Evolutionary conservation across 2,329 filamentous ascomycete genomes (phyloP), one percentile per base, ranked within the genome.

Genomic region (Dactylellina parvicollis): DNA sequence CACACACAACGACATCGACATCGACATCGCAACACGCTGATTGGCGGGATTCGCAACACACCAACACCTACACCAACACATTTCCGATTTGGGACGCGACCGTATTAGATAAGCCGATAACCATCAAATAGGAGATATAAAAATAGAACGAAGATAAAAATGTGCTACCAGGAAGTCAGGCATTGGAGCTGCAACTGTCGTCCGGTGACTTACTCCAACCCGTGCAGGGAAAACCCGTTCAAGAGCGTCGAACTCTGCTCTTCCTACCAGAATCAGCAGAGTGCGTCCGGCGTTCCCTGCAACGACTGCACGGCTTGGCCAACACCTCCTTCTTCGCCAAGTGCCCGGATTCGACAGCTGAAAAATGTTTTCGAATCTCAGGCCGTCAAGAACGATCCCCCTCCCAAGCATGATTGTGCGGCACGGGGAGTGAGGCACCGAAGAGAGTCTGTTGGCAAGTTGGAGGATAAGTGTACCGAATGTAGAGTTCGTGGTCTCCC

Each of bases 281-380:
- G 56, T 56, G 47, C 47, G n/a, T 54, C 59, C 12, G 38, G 40
- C 16, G 46, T 59, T 36, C 67, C 59, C 3, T 72, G 67, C 38
- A 60, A 42, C 44, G 60, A 65, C 20, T 72, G 67, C 36, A 60
- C 67, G 4, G 52, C 42, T 9, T 65, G 52, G 55, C 60, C 69
- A 42, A 66, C 69, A 20, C 69, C 69, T 34, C 69, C 69, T 24
- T 66, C 69, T n/a, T 66, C 69, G 18, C 69, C 69, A 24, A 56
- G 54, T 52, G 54, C 64, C 30, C 42, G 54, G 18, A 73, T 73
- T 30, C 60, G 69, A 36, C 60, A 73, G n/a, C 60, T 73, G 38
- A 73, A 65, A 46, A 54, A 55, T 60, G 69, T 73, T 24, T 73
- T 73, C 36, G 69, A 73, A 44, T 65, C 69, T 18, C 52, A 36